Evolutionary conservation across 768 basidiomycete species (phyloP), one percentile per base, ranked within the genome.

Genomic region (Melanogaster broomeanus): DNA sequence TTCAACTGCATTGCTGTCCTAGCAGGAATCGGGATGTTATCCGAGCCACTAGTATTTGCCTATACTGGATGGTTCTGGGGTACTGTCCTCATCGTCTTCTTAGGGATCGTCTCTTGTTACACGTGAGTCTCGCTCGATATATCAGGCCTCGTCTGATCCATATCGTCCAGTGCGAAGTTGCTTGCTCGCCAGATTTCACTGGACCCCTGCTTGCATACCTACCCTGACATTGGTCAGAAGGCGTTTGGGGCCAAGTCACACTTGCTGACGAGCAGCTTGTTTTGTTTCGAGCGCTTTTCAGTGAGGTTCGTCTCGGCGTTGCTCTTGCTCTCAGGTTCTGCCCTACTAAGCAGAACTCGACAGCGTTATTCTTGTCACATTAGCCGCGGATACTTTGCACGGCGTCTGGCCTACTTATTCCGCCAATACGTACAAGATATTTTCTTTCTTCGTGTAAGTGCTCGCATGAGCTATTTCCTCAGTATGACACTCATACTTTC

Each of bases 41-140:
- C 91, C 12, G 86, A 92, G 64, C 92, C 93, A 0, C 76, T 97
- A 22, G 95, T 94, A 0, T 96, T 97, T 61, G 84, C 93, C 1
- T 92, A 91, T 61, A 82, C 92, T 2, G 96, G 95, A 3, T 98
- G 95, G 95, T 71, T 87, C 16, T 74, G 78, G 33, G 95, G 96
- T 1, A 86, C 85, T 1, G 7, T 79, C 22, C 73, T 98, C 15
- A 82, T 96, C 50, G 63, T 90, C 11, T 80, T 81, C 46, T 94
- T 93, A 60, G 92, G 88, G 0, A 77, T 79, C 52, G 68, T 95
- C 16, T 87, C 93, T 8, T 96, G 92, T 64, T 91, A 97, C 68
- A 94, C 92, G 92, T 94, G 62, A 50, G 88, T 79, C 8, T 25
- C n/a, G 34, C 37, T 33, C 24, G 6, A 5, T 19, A 16, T 43